Conservation (phyloP, 2,329 filamentous ascomycete genomes). For the Rutstroemia sp. region DNA sequence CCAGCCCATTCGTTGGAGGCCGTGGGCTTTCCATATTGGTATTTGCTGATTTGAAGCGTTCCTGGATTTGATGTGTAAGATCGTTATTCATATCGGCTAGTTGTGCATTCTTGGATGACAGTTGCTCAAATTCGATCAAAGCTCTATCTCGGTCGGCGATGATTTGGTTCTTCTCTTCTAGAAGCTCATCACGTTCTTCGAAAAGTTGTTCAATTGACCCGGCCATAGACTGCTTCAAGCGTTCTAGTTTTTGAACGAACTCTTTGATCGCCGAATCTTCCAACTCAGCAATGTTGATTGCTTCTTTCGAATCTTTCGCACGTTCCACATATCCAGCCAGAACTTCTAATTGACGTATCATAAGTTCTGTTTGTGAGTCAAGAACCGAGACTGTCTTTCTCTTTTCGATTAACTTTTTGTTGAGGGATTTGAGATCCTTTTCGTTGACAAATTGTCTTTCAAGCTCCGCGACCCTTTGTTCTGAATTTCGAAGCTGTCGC, state of each 20-base stretch:
- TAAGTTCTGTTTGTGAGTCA: constrained; percentile 91
- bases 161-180: constrained; percentile 78
- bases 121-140: constrained; percentile 88
- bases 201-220: constrained; percentile 52
- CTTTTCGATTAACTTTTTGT: constrained; percentile 85
- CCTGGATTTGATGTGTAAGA: constrained; percentile 88
- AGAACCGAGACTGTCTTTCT: constrained; percentile 90
- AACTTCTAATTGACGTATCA: constrained; percentile 84
- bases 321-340: constrained; percentile 81
- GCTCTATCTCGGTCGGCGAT: constrained; percentile 85
- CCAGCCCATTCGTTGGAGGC: constrained; percentile 43
- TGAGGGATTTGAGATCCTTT: constrained; percentile 49
- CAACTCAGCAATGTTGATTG: constrained; percentile 72
- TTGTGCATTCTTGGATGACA: constrained; percentile 91
- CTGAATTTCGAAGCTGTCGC: constrained; percentile 71
- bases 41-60: constrained; percentile 77
- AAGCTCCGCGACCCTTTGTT: constrained; percentile 80
- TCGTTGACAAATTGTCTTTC: constrained; percentile 66
- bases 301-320: constrained; percentile 74
- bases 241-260: constrained; percentile 68
- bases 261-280: constrained; percentile 90
- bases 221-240: constrained; percentile 52
- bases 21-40: constrained; percentile 37
- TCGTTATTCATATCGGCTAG: constrained; percentile 93
- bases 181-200: constrained; percentile 68